phyloP scores from a whole-genome alignment of 2,329 filamentous ascomycete genomes.

The Fusarium guadeloupense region DNA sequence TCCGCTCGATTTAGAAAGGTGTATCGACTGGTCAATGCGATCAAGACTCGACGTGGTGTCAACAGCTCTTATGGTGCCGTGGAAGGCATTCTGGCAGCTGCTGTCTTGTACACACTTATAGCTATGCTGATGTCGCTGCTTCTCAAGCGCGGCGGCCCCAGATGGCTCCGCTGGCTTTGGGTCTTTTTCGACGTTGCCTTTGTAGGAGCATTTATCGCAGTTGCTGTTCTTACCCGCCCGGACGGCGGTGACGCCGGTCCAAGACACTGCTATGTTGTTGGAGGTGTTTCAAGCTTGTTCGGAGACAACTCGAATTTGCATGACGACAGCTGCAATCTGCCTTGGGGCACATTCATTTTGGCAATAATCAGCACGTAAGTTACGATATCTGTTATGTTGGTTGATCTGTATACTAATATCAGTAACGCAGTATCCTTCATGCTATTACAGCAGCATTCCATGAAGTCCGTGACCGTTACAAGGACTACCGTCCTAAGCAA shows the following conservation, averaged over 20 bases:
- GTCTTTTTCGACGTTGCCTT: slow-evolving; percentile 16
- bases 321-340: slow-evolving; percentile 14
- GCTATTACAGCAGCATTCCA: slow-evolving; percentile 18
- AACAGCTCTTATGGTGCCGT: slow-evolving; percentile 19
- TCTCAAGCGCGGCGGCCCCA: slow-evolving; percentile 13
- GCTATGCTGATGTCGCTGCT: slow-evolving; percentile 13
- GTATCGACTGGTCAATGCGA: slow-evolving; percentile 9
- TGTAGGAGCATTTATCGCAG: slow-evolving; percentile 12
- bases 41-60: slow-evolving; percentile 22
- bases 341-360: slow-evolving; percentile 24
- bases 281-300: not conserved
- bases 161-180: slow-evolving; percentile 25
- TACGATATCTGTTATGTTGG: not conserved
- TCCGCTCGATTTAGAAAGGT: slow-evolving; percentile 20
- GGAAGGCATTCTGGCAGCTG: slow-evolving; percentile 30
- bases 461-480: slow-evolving; percentile 5
- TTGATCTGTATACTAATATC: not conserved
- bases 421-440: not conserved
- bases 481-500: not conserved
- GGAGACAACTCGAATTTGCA: not conserved
- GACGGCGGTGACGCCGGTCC: slow-evolving; percentile 12
- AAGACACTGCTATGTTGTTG: not conserved
- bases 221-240: slow-evolving; percentile 16
- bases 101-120: slow-evolving; percentile 27
- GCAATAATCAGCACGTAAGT: slow-evolving; percentile 31